These are phyloP conservation scores for Eucalyptus paniculata DNA, from an alignment of 345 rosid genomes.

Conservation along the genomic window DNA sequence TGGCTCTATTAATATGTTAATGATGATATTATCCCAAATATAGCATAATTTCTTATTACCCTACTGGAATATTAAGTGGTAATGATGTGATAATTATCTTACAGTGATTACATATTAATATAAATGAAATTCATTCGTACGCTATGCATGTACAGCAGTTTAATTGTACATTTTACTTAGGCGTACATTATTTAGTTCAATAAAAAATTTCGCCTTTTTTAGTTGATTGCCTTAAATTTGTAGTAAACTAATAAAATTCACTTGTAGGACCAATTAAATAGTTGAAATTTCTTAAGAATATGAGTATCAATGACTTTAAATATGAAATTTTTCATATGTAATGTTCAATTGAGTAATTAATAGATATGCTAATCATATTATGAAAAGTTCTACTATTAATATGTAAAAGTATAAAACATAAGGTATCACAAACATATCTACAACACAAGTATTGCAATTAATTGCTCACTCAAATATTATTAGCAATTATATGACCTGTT, in stretches of 20 bases:
- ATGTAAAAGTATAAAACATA: neutral
- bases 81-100: neutral
- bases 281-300: neutral
- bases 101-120: neutral
- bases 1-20: neutral
- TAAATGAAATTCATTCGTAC: neutral
- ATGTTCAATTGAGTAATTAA: neutral
- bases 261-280: neutral
- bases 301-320: neutral
- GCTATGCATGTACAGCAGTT: accelerated
- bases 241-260: neutral
- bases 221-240: neutral
- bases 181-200: neutral
- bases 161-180: neutral
- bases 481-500: neutral
- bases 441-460: neutral
- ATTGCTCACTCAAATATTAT: neutral
- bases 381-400: neutral
- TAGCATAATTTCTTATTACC: neutral
- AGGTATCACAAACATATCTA: neutral
- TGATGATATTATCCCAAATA: neutral
- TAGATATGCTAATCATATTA: neutral
- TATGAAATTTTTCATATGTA: neutral
- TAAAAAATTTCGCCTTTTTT: neutral
- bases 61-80: neutral